phyloP scores from a whole-genome alignment of 2,329 filamentous ascomycete genomes.

The Fusarium succisae region DNA sequence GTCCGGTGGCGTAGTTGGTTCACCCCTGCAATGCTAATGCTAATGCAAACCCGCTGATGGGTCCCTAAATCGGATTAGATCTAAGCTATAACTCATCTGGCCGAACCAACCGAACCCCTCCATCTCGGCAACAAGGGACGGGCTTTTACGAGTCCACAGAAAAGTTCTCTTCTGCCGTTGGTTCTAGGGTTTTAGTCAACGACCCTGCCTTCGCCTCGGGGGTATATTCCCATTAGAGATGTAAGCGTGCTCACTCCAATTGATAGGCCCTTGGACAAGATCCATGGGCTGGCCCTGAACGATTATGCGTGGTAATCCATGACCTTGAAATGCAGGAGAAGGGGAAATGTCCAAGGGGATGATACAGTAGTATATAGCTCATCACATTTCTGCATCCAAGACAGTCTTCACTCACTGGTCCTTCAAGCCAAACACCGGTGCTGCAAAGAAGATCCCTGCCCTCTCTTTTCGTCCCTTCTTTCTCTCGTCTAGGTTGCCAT shows the following conservation, averaged over 20 bases:
- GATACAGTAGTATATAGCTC: conserved; percentile 20
- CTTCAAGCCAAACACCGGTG: conserved; percentile 1
- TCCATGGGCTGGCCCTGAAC: neutral
- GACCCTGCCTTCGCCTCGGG: neutral
- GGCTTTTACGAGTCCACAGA: neutral
- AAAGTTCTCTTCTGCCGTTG: neutral
- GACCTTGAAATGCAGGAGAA: neutral
- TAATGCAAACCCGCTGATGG: neutral
- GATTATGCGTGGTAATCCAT: neutral
- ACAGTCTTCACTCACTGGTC: conserved; percentile 2
- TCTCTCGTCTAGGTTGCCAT: conserved; percentile 2
- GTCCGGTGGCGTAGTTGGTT: conserved; percentile 3
- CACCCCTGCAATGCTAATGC: neutral
- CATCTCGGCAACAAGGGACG: neutral
- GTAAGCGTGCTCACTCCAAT: neutral
- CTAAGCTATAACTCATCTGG: neutral
- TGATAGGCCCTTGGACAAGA: neutral
- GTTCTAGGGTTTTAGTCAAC: neutral
- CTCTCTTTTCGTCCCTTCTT: neutral
- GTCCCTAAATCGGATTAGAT: conserved; percentile 31
- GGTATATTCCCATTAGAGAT: neutral
- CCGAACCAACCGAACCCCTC: neutral
- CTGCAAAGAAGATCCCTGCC: conserved; percentile 19
- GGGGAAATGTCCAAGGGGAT: neutral
- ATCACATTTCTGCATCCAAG: conserved; percentile 6